Base-by-base conservation (phyloP, 306 rosid species). In the Trifolium pratense region DNA sequence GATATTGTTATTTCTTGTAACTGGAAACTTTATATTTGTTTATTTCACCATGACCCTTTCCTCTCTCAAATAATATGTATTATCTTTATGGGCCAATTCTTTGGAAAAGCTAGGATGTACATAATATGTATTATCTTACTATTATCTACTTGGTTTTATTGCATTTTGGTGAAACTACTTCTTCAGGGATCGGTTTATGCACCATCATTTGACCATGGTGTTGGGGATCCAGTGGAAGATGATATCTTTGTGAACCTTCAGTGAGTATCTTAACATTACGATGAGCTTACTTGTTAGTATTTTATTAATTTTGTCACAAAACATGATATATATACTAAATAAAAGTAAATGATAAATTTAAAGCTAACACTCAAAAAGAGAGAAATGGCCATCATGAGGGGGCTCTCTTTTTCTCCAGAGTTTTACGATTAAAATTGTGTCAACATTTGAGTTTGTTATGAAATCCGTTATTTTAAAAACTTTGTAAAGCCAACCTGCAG, bases 201-300 rank as follows among this genome's bases (percentile, higher is more conserved):
- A 42, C 98, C 98, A 9, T 89, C 97, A n/a, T 92, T 90, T 84
- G 96, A 90, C 85, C 96, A 90, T 83, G 91, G 94, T 45, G 81
- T 91, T 80, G 98, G 97, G 71, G 96, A 93, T 84, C 98, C 97
- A 12, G 88, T 91, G 69, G 92, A 89, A 82, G 92, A 87, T 72
- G 96, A 89, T 80, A 84, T 91, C 71, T 86, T 86, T 71, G 92
- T 92, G 84, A 85, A 81, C 88, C 80, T 60, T 73, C 87, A 82
- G 97, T 92, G 81, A 86, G 97, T 88, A 77, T 34, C 82, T 75
- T 42, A 75, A 32, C 56, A 62, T 75, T 80, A 75, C 56, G 14
- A 61, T 68, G 52, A 34, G n/a, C 12, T 17, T 42, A 42, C 15
- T 60, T 34, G 20, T 83, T 52, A 51, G 48, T 60, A 63, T 46